Evolutionary conservation across 768 basidiomycete genomes (phyloP).

Genomic region (Leccinellum albellum): DNA sequence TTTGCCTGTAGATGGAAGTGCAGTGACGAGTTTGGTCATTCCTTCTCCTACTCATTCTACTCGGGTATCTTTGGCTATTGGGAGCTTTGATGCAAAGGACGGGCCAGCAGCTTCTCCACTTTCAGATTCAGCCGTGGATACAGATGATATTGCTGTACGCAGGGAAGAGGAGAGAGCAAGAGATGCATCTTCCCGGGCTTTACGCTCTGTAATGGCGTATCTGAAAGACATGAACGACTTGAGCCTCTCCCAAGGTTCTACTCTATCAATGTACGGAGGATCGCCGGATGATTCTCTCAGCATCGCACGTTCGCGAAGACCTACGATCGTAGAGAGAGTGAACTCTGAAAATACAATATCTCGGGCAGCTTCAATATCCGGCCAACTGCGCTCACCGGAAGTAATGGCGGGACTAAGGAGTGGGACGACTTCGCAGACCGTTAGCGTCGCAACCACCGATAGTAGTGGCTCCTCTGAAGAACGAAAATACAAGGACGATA

Average conservation of each 20-base stretch:
- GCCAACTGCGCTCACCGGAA: constrained; percentile 63
- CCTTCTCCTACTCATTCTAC: constrained; percentile 63
- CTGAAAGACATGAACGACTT: constrained; percentile 94
- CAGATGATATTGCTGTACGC: constrained; percentile 39
- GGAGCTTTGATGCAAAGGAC: constrained; percentile 32
- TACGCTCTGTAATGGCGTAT: constrained; percentile 93
- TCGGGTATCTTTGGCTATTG: constrained; percentile 44
- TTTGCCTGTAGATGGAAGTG: constrained; percentile 74
- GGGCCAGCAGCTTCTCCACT: constrained; percentile 27
- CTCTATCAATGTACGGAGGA: constrained; percentile 57
- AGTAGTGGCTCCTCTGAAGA: constrained; percentile 73
- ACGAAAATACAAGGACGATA: constrained; percentile 90
- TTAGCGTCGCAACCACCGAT: constrained; percentile 71
- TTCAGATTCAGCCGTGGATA: constrained; percentile 48
- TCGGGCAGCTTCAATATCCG: constrained; percentile 45
- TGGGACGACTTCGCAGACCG: constrained; percentile 58
- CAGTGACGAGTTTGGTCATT: constrained; percentile 55
- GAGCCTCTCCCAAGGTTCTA: constrained; percentile 56
- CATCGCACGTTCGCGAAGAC: constrained; percentile 53
- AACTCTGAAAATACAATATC: constrained; percentile 49
- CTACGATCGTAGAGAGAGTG: constrained; percentile 56
- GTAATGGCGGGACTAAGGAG: constrained; percentile 58
- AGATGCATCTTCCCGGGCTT: constrained; percentile 72
- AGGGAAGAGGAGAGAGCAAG: constrained; percentile 69
- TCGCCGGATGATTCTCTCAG: constrained; percentile 40